These are phyloP conservation scores for Malus hybrid DNA, from an alignment of 331 rosid species.

Conservation along the genomic window DNA sequence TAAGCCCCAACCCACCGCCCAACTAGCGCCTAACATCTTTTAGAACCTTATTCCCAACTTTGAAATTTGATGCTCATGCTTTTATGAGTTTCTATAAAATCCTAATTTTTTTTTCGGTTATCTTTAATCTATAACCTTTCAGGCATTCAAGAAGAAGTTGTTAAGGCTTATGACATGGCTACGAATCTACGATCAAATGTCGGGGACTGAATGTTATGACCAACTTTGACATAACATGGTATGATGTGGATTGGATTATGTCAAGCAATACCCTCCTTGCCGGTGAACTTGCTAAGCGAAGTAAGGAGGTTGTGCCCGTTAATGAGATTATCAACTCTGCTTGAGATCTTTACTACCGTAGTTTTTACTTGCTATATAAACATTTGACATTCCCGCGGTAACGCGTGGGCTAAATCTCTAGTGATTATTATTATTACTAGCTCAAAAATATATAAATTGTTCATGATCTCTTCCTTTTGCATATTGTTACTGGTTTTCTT, in stretches of 20 bases:
- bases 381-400: no score
- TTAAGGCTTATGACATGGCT: constrained; percentile 82
- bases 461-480: no score
- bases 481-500: no score
- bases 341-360: background rate
- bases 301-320: constrained; percentile 18
- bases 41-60: background rate
- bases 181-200: constrained; percentile 82
- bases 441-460: no score
- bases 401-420: no score
- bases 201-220: constrained; percentile 75
- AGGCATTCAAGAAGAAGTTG: constrained; percentile 96
- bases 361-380: no score
- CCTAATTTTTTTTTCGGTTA: background rate
- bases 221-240: constrained; percentile 72
- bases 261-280: constrained; percentile 66
- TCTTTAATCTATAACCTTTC: background rate
- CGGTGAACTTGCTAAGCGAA: constrained; percentile 55
- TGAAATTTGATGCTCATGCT: background rate
- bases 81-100: background rate
- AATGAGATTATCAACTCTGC: constrained; percentile 1
- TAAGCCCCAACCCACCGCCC: no score
- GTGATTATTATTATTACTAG: no score
- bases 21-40: no score
- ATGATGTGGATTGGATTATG: constrained; percentile 73